A percentile compares a stretch with the other conserved stretches of the same genome.
phyloP scores from a whole-genome alignment of 163 green algal species.

The Scenedesmus sp. region DNA sequence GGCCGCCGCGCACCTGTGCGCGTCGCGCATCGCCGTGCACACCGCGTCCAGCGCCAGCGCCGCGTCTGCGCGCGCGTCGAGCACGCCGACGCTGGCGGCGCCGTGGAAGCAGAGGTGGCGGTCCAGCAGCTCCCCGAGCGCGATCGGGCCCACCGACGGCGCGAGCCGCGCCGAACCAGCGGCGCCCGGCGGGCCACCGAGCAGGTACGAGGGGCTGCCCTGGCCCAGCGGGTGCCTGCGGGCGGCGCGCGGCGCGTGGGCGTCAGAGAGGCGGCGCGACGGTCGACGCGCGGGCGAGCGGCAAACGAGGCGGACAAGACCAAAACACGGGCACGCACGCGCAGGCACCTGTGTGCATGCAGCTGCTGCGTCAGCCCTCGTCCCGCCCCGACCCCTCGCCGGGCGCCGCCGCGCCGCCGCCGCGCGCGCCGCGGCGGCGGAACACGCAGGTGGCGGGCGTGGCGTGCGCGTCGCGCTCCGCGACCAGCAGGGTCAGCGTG shows the following conservation, averaged over 20 bases:
- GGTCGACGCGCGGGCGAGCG: no score
- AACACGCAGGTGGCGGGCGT: neutral
- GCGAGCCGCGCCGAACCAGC: no score
- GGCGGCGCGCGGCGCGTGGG: neutral
- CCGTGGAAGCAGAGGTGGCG: slow-evolving; percentile 32
- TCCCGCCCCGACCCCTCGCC: no score
- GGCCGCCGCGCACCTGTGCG: slow-evolving; percentile 11
- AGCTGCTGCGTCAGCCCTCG: no score
- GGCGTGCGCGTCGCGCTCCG: neutral
- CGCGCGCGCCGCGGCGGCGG: neutral
- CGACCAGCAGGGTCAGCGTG: slow-evolving; percentile 15
- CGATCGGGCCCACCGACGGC: neutral
- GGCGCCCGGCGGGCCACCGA: neutral
- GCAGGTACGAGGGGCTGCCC: neutral
- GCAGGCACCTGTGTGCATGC: no score
- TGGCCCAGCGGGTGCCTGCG: slow-evolving; percentile 12
- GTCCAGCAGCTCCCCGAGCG: slow-evolving; percentile 5
- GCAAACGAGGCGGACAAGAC: no score
- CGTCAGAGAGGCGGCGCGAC: no score
- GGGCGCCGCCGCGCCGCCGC: neutral
- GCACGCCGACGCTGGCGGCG: slow-evolving; percentile 16
- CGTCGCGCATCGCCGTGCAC: neutral
- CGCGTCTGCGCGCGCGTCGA: neutral
- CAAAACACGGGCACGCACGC: no score
- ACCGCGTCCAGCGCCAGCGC: slow-evolving; percentile 21